Percentiles rank a stretch among this genome's conserved stretches.
phyloP scores from a whole-genome alignment of 495 filamentous ascomycete genomes.

The Apodospora peruviana region DNA sequence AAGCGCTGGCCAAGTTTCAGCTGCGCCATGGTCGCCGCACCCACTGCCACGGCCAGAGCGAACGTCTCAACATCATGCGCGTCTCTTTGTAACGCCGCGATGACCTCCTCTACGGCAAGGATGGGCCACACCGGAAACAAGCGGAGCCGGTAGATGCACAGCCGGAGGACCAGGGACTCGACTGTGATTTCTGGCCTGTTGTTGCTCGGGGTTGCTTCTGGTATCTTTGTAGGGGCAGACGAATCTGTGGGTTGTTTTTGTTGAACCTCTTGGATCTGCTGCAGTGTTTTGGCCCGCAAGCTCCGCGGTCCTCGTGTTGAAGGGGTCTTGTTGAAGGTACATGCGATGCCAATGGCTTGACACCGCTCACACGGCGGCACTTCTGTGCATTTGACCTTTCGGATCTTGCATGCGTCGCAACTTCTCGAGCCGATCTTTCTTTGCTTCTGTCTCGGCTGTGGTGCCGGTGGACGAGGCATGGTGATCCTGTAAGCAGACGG shows the following conservation, averaged over 20 bases:
- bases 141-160: constrained; percentile 39
- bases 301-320: constrained; percentile 30
- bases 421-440: constrained; percentile 39
- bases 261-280: constrained; percentile 14
- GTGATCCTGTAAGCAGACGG: neutral
- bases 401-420: constrained; percentile 44
- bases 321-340: constrained; percentile 33
- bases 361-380: constrained; percentile 22
- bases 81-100: constrained; percentile 28
- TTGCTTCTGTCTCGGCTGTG: constrained; percentile 9
- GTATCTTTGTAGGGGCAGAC: neutral
- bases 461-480: neutral
- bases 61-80: constrained; percentile 31
- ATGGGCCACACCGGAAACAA: constrained; percentile 47
- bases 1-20: constrained; percentile 33
- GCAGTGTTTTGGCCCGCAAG: constrained; percentile 23
- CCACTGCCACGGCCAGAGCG: constrained; percentile 36
- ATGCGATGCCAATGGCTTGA: constrained; percentile 29
- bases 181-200: constrained; percentile 3
- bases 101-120: constrained; percentile 35
- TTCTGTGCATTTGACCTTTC: constrained; percentile 41
- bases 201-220: neutral
- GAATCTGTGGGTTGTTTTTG: neutral
- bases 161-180: constrained; percentile 20
- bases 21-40: constrained; percentile 41